A percentile compares a stretch with the other conserved stretches of the same genome.
phyloP scores from a whole-genome alignment of 2,329 filamentous ascomycete species.

The Clonostachys byssicola region DNA sequence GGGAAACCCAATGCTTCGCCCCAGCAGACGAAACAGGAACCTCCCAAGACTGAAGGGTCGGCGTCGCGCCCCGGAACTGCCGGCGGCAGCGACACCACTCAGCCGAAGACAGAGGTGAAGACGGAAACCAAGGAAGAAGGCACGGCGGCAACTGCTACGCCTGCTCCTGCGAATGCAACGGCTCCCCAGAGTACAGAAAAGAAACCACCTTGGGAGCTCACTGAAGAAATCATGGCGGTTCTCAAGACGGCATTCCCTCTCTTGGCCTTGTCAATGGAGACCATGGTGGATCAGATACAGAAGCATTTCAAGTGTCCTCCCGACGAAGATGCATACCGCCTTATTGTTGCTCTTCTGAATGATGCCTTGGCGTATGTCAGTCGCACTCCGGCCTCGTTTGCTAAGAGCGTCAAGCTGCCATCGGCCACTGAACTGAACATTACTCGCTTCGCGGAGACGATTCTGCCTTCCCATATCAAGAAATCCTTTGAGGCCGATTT shows the following conservation, averaged over 20 bases:
- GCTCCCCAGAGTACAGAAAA: conserved; percentile 28
- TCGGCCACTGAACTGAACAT: conserved; percentile 92
- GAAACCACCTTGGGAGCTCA: conserved; percentile 93
- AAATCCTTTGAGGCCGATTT: conserved; percentile 98
- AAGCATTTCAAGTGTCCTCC: conserved; percentile 99
- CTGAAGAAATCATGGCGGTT: conserved; percentile 90
- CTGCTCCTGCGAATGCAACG: conserved; percentile 4
- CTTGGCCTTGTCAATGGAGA: conserved; percentile 96
- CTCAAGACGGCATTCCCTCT: conserved; percentile 97
- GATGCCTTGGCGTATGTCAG: conserved; percentile 92
- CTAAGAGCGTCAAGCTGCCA: conserved; percentile 87
- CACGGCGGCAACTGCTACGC: conserved; percentile 15
- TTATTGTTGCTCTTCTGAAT: conserved; percentile 96
- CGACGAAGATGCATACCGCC: conserved; percentile 93
- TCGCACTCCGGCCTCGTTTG: conserved; percentile 80
- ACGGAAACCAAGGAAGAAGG: conserved; percentile 16
- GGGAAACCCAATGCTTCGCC: conserved; percentile 42
- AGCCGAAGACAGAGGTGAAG: conserved; percentile 36
- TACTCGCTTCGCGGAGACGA: conserved; percentile 91
- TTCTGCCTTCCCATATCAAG: conserved; percentile 89
- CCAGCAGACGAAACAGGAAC: conserved; percentile 45
- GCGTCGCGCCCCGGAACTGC: conserved; percentile 46
- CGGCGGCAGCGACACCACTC: conserved; percentile 34
- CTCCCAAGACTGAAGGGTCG: conserved; percentile 26
- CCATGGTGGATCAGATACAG: conserved; percentile 97